Evolutionary conservation across 108 stramenopile genomes (phyloP), one percentile per base, ranked within the genome.

Genomic region (Pseudonitzschia multistriata): DNA sequence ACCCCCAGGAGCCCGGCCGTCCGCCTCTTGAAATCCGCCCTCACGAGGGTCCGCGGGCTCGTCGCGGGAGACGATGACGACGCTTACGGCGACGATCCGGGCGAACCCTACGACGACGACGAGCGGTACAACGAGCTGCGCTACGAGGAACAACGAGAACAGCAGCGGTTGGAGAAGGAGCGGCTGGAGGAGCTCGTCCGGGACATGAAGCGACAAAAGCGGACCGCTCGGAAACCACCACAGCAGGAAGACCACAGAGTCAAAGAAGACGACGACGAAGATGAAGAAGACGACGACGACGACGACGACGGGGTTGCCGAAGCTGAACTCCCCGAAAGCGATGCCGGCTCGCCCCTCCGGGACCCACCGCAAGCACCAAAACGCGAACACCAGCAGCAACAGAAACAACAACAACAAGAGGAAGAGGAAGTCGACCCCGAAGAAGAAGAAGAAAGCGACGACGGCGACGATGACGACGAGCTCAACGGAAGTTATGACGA

Each of bases 111-210:
- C 31, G 49, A 69, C 5, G 55, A 22, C 22, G 0, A 57, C 35
- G 69, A 28, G 19, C 31, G 27, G 29, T 24, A 72, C 22, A 0
- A 57, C 35, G 69, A 28, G 19, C 31, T 24, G 29, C 14, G 63
- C 42, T 10, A 45, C 42, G 64, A 73, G 27, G 52, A 28, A 28
- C 8, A 54, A 28, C 36, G 55, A 13, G 30, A 66, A 0, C 29
- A 0, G 6, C 34, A 66, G 7, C 64, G 21, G 42, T 21, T 13
- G 35, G 70, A 72, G 62, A 67, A 67, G 52, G 59, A 78, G 67
- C 70, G 69, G 40, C 29, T 78, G 27, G 66, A 71, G 25, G 21
- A 62, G 62, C 39, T 78, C 25, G 47, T 78, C 30, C 45, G 35
- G 1, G 34, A 67, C 34, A 49, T 53, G 48, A 30, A 67, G 48